Base-by-base conservation (phyloP, 164 flowering plant genomes). In the Hamamelis virginiana region DNA sequence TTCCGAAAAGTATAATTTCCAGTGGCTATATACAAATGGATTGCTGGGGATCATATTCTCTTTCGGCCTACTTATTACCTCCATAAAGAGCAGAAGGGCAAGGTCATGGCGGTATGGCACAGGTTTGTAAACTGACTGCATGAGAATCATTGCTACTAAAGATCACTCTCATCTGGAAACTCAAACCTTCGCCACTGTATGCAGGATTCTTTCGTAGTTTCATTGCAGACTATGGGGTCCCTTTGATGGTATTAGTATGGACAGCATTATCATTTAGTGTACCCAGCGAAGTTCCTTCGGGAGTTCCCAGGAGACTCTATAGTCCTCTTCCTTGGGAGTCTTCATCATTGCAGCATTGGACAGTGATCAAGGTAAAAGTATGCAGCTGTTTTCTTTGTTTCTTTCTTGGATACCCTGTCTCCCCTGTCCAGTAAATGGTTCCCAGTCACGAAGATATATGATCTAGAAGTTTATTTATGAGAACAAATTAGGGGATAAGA, bases 101-200 rank as follows among this genome's bases (percentile, higher is more conserved):
- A 81, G 92, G 72, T 73, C 84, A 33, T 88, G 92, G 92, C 72
- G 69, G 13, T 88, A 86, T 66, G 87, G 84, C 52, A 78, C 87
- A 79, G 89, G 91, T 82, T 60, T 59, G 74, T 66, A 52, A 58
- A 45, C 12, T 25, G 43, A 23, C 15, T 10, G n/a, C 41, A 8
- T 22, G 4, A 26, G 53, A 50, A 50, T 50, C 21, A 13, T 50
- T 50, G 53, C 18, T 50, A n/a, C 53, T n/a, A 14, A 50, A 10
- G 53, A 50, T 53, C 8, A 3, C 21, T 67, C 6, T 28, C 15
- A 19, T 47, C 14, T 22, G 38, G 3, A 8, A 43, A 12, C 26
- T 67, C 26, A 46, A 61, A 47, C 72, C 50, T 44, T 38, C 26
- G 12, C 26, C 11, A 1, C 38, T 23, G 12, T 9, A 25, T 69